These are phyloP conservation scores for Sporothrix phasma DNA, from an alignment of 2,329 filamentous ascomycete species.

Conservation along the genomic window DNA sequence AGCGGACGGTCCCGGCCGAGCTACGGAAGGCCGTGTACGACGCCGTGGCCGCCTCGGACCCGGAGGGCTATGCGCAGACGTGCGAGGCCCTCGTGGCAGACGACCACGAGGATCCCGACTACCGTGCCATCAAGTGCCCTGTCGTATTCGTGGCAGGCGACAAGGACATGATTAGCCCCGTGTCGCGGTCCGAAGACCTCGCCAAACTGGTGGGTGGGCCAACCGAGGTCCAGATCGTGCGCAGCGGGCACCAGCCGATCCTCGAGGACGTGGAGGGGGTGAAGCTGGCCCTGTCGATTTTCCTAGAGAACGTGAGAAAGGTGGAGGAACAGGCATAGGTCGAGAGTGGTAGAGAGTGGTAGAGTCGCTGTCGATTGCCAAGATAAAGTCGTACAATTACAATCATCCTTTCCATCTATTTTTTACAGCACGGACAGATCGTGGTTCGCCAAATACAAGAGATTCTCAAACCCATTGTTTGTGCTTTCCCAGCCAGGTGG, in stretches of 20 bases:
- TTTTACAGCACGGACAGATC: constrained; percentile 16
- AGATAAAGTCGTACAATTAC: too few species aligned
- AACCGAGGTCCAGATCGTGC: constrained; percentile 23
- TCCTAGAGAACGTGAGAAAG: neutral
- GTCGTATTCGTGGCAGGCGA: constrained; percentile 25
- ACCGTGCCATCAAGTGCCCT: constrained; percentile 24
- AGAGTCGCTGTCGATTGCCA: neutral
- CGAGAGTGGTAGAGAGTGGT: neutral
- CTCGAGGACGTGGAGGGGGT: constrained; percentile 13
- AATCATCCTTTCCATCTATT: too few species aligned
- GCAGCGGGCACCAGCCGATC: constrained; percentile 17
- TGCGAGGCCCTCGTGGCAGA: constrained; percentile 25
- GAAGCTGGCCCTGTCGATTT: constrained; percentile 4
- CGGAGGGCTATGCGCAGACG: constrained; percentile 27
- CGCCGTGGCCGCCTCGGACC: constrained; percentile 25
- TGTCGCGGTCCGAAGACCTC: constrained; percentile 23
- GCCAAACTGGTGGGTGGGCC: constrained; percentile 22
- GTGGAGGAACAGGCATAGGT: too few species aligned
- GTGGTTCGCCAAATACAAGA: constrained; percentile 21
- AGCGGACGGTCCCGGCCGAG: constrained; percentile 14
- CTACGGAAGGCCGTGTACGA: constrained; percentile 21
- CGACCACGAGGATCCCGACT: constrained; percentile 26
- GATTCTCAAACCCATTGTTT: constrained; percentile 19
- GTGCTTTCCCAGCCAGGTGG: constrained; percentile 12
- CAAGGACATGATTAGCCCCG: constrained; percentile 25